Evolutionary conservation across 257 asterid genomes (phyloP), one percentile per base, ranked within the genome.

Genomic region (Ilex aquifolium): DNA sequence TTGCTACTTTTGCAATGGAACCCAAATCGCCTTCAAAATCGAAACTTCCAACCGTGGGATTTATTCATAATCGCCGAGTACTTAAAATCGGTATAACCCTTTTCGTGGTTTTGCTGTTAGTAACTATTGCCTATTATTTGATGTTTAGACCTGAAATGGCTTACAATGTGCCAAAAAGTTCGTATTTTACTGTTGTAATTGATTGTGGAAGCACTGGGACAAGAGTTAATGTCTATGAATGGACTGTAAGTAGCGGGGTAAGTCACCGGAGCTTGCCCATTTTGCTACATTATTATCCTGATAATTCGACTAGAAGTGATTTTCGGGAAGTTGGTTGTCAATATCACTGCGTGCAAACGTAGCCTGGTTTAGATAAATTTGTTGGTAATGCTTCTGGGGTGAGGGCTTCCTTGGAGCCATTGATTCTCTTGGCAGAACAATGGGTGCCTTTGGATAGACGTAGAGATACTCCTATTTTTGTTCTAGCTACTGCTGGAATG

Each of bases 141-240:
- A 17, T 66, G 52, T 60, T 60, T 44, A 66, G 62, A 59, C 73
- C 65, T 32, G 14, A 65, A 65, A 51, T 64, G 8, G 15, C 53
- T 64, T 5, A 63, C 31, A 67, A 60, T 57, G 61, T 64, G 5
- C 14, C 54, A 53, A 71, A 66, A 49, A 48, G 56, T 61, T 61
- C 81, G 56, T 77, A 76, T 63, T 90, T 76, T 54, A 83, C 90
- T 56, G 95, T 90, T 59, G 90, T 90, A 2, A 71, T 90, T 60
- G 97, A 90, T 59, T 90, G 97, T 85, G 97, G 97, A 58, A 90
- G 97, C 46, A 83, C 95, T 5, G 95, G 97, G 48, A 76, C 90
- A 49, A 80, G 95, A 77, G 95, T 87, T 39, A 90, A 78, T 74
- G 83, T 87, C 9, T 87, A 73, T 50, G 85, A 83, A 66, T 90